Evolutionary conservation across 768 basidiomycete species (phyloP), one percentile per base, ranked within the genome.

Genomic region (Boletellus sp.): DNA sequence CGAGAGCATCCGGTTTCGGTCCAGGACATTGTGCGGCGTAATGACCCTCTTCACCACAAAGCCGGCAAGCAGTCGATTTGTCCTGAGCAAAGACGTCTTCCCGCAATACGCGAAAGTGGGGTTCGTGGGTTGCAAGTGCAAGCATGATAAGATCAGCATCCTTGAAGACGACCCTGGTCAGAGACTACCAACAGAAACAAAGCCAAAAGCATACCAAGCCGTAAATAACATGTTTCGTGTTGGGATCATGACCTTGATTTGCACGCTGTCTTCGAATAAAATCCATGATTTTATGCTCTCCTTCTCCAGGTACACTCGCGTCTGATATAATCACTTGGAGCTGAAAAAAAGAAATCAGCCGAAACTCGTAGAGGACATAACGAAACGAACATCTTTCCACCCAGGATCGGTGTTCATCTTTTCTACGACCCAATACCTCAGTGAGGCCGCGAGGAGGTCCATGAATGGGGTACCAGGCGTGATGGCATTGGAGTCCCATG

Each of bases 91-190:
- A 99, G 41, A 99, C 96, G 69, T 99, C 96, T 71, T 99, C 96
- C 66, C 96, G 85, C 58, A 99, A 78, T 42, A 99, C 96, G 66
- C 88, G 84, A 73, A 99, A 99, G 66, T 95, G 72, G n/a, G 96
- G 94, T 68, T 99, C 96, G 65, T 99, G 96, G 22, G 96, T 99
- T 42, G 96, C 96, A 54, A 99, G 76, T 39, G 93, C 82, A 54
- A 99, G 83, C 96, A 99, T 99, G 67, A 99, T 99, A 38, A 99
- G 78, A 80, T 99, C 96, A 52, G 96, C 96, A 72, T 99, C 96
- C 90, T 95, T 51, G 13, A 43, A 45, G 16, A 40, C 3, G 42
- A 24, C n/a, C 23, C 23, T 26, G 55, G 52, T 63, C 44, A 64
- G 45, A 31, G 19, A 19, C 37, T 10, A 12, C 5, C 20, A 12